Evolutionary conservation across 1,284 basidiomycete species (phyloP).

Genomic region (Ustanciosporium gigantosporum): DNA sequence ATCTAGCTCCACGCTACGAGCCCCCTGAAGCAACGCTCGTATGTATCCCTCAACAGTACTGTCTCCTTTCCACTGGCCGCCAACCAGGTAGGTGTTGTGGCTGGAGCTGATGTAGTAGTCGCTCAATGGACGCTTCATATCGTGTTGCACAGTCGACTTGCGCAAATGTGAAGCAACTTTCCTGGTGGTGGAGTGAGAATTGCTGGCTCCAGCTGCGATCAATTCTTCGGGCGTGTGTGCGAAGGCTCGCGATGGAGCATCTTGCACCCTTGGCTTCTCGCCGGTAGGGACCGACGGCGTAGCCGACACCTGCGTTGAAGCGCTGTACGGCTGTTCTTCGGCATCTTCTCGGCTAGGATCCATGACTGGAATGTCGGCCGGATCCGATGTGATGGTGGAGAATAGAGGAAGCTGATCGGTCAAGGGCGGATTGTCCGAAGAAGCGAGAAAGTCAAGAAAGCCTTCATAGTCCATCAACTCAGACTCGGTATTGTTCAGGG

Average conservation of each 20-base stretch:
- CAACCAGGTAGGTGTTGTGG: constrained; percentile 96
- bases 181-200: constrained; percentile 18
- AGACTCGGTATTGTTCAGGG: constrained; percentile 2
- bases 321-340: background rate
- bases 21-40: constrained; percentile 83
- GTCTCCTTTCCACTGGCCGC: constrained; percentile 87
- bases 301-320: background rate
- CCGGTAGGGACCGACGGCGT: background rate
- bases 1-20: constrained; percentile 83
- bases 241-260: constrained; percentile 26
- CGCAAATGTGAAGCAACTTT: constrained; percentile 32
- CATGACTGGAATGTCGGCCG: background rate
- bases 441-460: constrained; percentile 51
- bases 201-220: constrained; percentile 26
- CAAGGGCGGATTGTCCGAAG: constrained; percentile 50
- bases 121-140: constrained; percentile 76
- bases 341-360: background rate
- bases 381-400: constrained; percentile 27
- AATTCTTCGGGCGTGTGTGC: constrained; percentile 30
- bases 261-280: background rate
- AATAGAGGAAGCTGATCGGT: constrained; percentile 35
- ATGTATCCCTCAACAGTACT: constrained; percentile 96
- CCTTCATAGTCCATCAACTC: constrained; percentile 41
- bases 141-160: constrained; percentile 37
- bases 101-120: constrained; percentile 93